A percentile compares a stretch with the other conserved stretches of the same genome.
Conservation (phyloP, 2,329 filamentous ascomycete species). For the Colletotrichum karsti region DNA sequence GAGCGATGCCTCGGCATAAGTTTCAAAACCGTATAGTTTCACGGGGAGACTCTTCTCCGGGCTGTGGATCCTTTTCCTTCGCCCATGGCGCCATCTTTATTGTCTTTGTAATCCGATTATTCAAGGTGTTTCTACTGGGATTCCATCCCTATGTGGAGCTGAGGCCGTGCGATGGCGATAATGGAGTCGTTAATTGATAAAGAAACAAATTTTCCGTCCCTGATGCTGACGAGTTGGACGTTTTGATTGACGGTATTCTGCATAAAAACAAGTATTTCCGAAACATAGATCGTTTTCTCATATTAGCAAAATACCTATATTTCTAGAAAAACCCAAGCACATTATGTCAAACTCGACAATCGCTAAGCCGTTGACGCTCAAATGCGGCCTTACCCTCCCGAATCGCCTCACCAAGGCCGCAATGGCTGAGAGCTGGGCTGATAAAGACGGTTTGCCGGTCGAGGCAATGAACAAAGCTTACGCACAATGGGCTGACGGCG, state of each 20-base stretch:
- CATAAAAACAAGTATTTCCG: too few relatives aligned
- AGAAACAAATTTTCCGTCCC: neutral
- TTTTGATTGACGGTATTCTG: too few relatives aligned
- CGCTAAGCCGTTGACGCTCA: constrained; percentile 52
- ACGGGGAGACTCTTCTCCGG: neutral
- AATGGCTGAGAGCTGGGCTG: constrained; percentile 55
- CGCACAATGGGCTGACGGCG: constrained; percentile 59
- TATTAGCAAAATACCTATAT: too few relatives aligned
- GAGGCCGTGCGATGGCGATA: neutral
- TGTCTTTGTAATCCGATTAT: constrained; percentile 3
- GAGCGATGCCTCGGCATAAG: constrained; percentile 7
- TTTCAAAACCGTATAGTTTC: neutral
- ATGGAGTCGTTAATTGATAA: neutral
- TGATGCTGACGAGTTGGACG: too few relatives aligned
- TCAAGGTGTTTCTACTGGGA: neutral
- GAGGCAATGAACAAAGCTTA: constrained; percentile 55
- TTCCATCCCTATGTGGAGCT: constrained; percentile 1
- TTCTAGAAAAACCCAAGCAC: neutral
- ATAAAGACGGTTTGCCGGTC: constrained; percentile 51
- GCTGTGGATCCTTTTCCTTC: neutral
- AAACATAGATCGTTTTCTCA: too few relatives aligned
- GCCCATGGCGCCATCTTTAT: neutral
- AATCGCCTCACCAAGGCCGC: constrained; percentile 64
- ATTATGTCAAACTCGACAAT: constrained; percentile 6
- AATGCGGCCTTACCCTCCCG: constrained; percentile 62